phyloP scores from a whole-genome alignment of 2,329 filamentous ascomycete genomes.

The Penicillium sp. region DNA sequence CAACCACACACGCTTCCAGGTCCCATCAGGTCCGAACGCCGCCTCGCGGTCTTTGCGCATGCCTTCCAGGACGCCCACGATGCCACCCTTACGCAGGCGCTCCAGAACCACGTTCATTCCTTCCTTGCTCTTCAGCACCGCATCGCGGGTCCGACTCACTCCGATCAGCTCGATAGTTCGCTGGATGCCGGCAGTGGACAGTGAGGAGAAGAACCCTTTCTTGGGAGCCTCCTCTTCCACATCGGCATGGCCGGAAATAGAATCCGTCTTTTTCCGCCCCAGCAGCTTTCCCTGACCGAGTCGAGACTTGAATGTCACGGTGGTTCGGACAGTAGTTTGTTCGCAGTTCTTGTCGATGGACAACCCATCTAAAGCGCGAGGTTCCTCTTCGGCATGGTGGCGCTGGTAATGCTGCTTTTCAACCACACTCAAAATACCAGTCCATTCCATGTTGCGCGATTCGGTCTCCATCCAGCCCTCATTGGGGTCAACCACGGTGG shows the following conservation, averaged over 20 bases:
- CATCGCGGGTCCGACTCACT: conserved; percentile 58
- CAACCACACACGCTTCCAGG: conserved; percentile 45
- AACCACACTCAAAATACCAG: conserved; percentile 62
- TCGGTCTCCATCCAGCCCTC: conserved; percentile 67
- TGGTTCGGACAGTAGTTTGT: conserved; percentile 58
- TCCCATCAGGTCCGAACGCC: conserved; percentile 37
- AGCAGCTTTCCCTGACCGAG: conserved; percentile 58
- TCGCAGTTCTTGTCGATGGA: conserved; percentile 41
- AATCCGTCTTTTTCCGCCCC: conserved; percentile 39
- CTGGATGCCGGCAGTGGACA: conserved; percentile 60
- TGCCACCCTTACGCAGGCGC: conserved; percentile 61
- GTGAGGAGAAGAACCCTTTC: conserved; percentile 57
- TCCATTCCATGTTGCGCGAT: conserved; percentile 64
- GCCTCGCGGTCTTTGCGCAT: conserved; percentile 62
- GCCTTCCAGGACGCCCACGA: conserved; percentile 68
- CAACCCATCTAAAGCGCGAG: conserved; percentile 27
- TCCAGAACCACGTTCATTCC: conserved; percentile 67
- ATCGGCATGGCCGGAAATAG: conserved; percentile 36
- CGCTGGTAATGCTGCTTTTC: conserved; percentile 60
- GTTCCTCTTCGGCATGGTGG: conserved; percentile 31
- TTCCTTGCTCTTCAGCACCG: conserved; percentile 61
- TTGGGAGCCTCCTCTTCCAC: conserved; percentile 54
- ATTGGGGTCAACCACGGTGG: conserved; percentile 59
- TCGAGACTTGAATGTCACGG: conserved; percentile 60
- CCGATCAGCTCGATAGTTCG: conserved; percentile 64